These are phyloP conservation scores for Posidonia australis DNA, from an alignment of 106 monocot species.

Conservation along the genomic window DNA sequence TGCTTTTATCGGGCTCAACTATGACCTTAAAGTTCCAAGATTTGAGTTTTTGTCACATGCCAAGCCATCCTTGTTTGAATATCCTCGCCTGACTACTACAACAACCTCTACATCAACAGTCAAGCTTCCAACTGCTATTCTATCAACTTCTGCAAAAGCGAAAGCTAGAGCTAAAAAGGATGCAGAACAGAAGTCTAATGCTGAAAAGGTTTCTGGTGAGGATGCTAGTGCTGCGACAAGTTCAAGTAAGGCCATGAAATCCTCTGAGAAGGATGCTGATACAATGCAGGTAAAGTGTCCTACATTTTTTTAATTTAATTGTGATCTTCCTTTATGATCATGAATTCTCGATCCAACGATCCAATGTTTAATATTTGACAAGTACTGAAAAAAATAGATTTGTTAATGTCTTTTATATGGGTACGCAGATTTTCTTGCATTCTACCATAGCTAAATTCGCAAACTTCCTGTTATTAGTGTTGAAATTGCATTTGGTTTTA, in stretches of 20 bases:
- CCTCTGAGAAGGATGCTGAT: constrained; percentile 59
- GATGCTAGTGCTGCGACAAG: constrained; percentile 19
- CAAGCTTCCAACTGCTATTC: constrained; percentile 79
- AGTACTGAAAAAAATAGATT: too few species aligned
- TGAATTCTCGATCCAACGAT: too few species aligned
- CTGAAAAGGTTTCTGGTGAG: constrained; percentile 35
- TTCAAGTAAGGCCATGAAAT: constrained; percentile 39
- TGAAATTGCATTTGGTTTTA: too few species aligned
- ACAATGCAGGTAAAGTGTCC: constrained; percentile 54
- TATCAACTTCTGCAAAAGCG: constrained; percentile 89
- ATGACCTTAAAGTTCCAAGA: constrained; percentile 91
- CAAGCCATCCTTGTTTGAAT: constrained; percentile 93
- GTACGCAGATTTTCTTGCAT: too few species aligned
- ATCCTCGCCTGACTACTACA: constrained; percentile 63
- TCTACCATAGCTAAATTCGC: too few species aligned
- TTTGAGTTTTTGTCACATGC: constrained; percentile 94
- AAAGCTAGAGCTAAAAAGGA: constrained; percentile 89
- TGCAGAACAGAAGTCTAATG: constrained; percentile 55
- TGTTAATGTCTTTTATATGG: too few species aligned
- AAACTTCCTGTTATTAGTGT: too few species aligned
- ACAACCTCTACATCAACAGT: constrained; percentile 58
- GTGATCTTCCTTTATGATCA: too few species aligned
- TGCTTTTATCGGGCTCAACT: constrained; percentile 89
- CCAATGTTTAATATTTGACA: too few species aligned
- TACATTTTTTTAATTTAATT: neutral